Percentiles rank a stretch among this genome's conserved stretches.
Evolutionary conservation across 257 asterid species (phyloP).

Genomic region (Solanum appendiculatum): DNA sequence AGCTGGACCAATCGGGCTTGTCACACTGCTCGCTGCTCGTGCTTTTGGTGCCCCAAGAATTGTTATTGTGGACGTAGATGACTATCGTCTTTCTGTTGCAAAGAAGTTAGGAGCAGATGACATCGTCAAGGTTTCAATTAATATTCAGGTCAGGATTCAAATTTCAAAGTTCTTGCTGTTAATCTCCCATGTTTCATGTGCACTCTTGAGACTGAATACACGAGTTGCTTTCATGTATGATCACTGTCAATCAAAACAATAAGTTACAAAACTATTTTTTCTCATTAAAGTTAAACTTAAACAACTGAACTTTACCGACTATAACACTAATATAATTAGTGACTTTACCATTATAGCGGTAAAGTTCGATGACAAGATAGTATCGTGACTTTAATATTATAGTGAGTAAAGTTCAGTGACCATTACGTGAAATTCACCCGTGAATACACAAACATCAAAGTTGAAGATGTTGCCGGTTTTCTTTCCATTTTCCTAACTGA

Average conservation of each 20-base stretch:
- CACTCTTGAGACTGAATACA: neutral
- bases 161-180: neutral
- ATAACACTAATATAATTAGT: neutral
- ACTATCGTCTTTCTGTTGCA: constrained; percentile 65
- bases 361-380: neutral
- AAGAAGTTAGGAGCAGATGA: constrained; percentile 76
- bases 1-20: constrained; percentile 92
- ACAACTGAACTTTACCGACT: neutral
- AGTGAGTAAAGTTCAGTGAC: neutral
- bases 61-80: constrained; percentile 70
- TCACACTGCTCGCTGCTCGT: constrained; percentile 75
- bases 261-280: neutral
- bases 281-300: neutral
- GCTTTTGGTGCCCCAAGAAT: constrained; percentile 85
- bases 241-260: neutral
- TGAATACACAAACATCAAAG: neutral
- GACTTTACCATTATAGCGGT: neutral
- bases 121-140: constrained; percentile 53
- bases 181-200: neutral
- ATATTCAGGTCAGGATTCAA: constrained; percentile 29
- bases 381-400: neutral
- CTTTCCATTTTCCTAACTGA: neutral
- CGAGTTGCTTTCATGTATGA: neutral
- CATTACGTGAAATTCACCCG: neutral
- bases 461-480: neutral